phyloP scores from a whole-genome alignment of 768 basidiomycete species.

The Cyathus striatus region DNA sequence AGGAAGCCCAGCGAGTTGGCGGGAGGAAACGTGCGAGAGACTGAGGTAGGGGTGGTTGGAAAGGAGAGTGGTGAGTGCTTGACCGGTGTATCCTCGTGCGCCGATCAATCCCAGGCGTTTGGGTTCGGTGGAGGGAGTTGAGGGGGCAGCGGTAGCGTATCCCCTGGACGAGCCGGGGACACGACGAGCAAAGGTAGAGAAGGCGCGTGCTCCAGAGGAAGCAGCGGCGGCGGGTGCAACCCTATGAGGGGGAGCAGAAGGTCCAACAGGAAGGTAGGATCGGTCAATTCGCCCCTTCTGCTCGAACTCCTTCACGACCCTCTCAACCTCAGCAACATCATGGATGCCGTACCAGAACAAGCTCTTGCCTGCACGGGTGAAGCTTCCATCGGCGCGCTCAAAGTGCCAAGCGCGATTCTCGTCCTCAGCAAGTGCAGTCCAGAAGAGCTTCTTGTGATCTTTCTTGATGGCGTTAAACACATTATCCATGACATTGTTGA shows the following conservation, averaged over 20 bases:
- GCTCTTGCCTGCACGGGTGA: slow-evolving; percentile 89
- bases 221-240: slow-evolving; percentile 19
- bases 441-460: slow-evolving; percentile 91
- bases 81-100: slow-evolving; percentile 93
- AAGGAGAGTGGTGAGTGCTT: slow-evolving; percentile 83
- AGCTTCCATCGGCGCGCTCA: slow-evolving; percentile 95
- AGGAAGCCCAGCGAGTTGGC: slow-evolving; percentile 81
- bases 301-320: slow-evolving; percentile 69
- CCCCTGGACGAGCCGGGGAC: slow-evolving; percentile 56
- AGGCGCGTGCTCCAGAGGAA: slow-evolving; percentile 43
- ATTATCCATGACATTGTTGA: slow-evolving; percentile 95
- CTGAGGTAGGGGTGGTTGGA: slow-evolving; percentile 84
- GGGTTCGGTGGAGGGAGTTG: slow-evolving; percentile 49
- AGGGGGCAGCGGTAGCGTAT: slow-evolving; percentile 67
- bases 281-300: slow-evolving; percentile 80
- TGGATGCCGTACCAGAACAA: slow-evolving; percentile 98
- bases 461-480: slow-evolving; percentile 96
- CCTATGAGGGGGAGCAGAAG: slow-evolving; percentile 57
- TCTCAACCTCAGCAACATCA: slow-evolving; percentile 89
- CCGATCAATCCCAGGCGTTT: slow-evolving; percentile 95
- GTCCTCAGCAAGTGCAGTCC: slow-evolving; percentile 96
- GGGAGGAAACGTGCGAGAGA: slow-evolving; percentile 94
- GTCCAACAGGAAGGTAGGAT: slow-evolving; percentile 85
- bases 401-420: slow-evolving; percentile 99
- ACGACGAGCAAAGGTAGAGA: slow-evolving; percentile 53